These are phyloP conservation scores for Candida awuae DNA, from an alignment of 805 yeast species.

Conservation along the genomic window DNA sequence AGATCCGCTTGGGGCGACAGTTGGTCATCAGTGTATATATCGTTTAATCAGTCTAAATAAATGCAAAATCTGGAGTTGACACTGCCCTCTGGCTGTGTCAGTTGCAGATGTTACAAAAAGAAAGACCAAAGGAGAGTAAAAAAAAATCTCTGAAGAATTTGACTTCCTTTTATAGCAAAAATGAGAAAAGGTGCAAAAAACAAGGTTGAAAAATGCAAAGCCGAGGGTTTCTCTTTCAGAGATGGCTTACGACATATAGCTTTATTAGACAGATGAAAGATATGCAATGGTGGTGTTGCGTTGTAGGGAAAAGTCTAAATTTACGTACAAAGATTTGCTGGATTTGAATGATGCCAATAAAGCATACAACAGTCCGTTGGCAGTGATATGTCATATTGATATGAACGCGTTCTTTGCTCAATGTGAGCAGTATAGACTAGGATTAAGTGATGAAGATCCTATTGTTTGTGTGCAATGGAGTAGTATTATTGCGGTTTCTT, in stretches of 20 bases:
- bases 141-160: too few species aligned
- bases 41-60: neutral
- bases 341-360: slow-evolving; percentile 38
- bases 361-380: slow-evolving; percentile 57
- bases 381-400: slow-evolving; percentile 81
- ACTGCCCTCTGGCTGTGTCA: neutral
- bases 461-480: slow-evolving; percentile 94
- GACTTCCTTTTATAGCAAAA: neutral
- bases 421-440: slow-evolving; percentile 73
- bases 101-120: neutral
- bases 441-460: slow-evolving; percentile 60
- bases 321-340: slow-evolving; percentile 40
- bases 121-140: too few species aligned
- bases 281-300: slow-evolving; percentile 1
- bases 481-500: slow-evolving; percentile 80
- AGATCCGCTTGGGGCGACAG: slow-evolving; percentile 70
- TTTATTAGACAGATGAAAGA: too few species aligned
- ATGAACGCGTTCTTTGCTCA: slow-evolving; percentile 96
- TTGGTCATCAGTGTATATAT: slow-evolving; percentile 44
- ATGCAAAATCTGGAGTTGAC: too few species aligned
- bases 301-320: slow-evolving; percentile 31
- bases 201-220: too few species aligned
- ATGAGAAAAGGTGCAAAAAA: too few species aligned
- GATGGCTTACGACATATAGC: too few species aligned
- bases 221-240: too few species aligned